phyloP scores from a whole-genome alignment of 2,329 filamentous ascomycete genomes.

The Cladosporium sphaerospermum region DNA sequence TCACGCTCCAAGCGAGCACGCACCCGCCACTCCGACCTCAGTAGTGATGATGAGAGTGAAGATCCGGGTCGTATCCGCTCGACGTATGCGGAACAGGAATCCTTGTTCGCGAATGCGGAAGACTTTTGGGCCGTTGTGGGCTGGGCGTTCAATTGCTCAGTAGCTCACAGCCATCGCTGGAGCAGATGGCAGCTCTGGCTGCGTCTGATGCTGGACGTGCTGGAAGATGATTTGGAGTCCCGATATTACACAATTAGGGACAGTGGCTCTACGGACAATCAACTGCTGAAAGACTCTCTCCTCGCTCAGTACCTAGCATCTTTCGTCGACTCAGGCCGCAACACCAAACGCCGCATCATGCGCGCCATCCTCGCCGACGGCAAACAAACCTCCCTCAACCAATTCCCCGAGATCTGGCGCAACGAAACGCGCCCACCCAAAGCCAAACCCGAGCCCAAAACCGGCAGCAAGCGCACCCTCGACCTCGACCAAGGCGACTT shows the following conservation, averaged over 20 bases:
- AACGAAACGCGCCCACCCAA: constrained; percentile 52
- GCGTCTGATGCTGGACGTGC: constrained; percentile 67
- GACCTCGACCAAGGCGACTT: constrained; percentile 49
- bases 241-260: constrained; percentile 15
- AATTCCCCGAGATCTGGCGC: constrained; percentile 62
- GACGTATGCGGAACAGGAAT: constrained; percentile 56
- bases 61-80: constrained; percentile 51
- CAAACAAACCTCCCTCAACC: constrained; percentile 42
- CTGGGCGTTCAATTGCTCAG: constrained; percentile 90
- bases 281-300: constrained; percentile 48
- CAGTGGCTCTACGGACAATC: not conserved
- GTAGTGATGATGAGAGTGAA: constrained; percentile 26
- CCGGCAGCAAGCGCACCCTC: constrained; percentile 43
- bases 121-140: constrained; percentile 87
- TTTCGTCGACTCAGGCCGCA: constrained; percentile 33
- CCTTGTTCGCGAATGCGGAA: constrained; percentile 67
- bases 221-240: constrained; percentile 49
- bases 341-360: constrained; percentile 49
- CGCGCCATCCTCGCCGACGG: constrained; percentile 65
- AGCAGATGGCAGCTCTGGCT: constrained; percentile 75
- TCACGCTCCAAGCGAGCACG: constrained; percentile 17
- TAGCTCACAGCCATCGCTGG: constrained; percentile 68
- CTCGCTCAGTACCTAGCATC: constrained; percentile 54
- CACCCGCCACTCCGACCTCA: constrained; percentile 23
- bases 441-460: constrained; percentile 50